Evolutionary conservation across 1,139 yeast genomes (phyloP).

Genomic region (Hemisphaericaspora xylofermentans): DNA sequence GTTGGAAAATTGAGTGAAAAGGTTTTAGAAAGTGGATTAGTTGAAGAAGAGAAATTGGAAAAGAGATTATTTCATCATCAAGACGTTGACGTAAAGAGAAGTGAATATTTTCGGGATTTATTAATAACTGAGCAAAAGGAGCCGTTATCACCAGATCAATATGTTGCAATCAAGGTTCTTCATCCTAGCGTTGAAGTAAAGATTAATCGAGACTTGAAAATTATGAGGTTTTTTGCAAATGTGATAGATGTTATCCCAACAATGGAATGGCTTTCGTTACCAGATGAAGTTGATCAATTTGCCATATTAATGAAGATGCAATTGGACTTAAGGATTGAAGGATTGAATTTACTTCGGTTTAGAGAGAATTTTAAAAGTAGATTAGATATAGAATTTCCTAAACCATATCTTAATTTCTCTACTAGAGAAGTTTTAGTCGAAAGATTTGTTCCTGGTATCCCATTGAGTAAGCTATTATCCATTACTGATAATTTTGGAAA

Average conservation of each 20-base stretch:
- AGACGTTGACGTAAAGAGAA: slow-evolving; percentile 11
- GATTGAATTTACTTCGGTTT: slow-evolving; percentile 72
- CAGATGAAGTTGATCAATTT: slow-evolving; percentile 91
- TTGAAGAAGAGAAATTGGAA: slow-evolving; percentile 22
- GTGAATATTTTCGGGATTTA: slow-evolving; percentile 34
- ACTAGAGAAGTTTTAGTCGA: slow-evolving; percentile 80
- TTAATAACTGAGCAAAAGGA: slow-evolving; percentile 38
- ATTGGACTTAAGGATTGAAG: slow-evolving; percentile 86
- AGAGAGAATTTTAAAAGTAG: slow-evolving; percentile 57
- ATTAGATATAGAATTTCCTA: slow-evolving; percentile 76
- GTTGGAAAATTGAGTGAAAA: slow-evolving; percentile 60
- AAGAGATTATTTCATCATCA: slow-evolving; percentile 12
- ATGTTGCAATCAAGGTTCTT: slow-evolving; percentile 87
- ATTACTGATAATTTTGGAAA: slow-evolving; percentile 45
- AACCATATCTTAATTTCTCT: slow-evolving; percentile 64
- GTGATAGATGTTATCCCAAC: slow-evolving; percentile 74
- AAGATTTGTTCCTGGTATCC: slow-evolving; percentile 78
- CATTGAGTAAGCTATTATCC: slow-evolving; percentile 67
- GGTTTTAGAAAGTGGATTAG: slow-evolving; percentile 37
- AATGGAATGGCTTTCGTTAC: slow-evolving; percentile 96
- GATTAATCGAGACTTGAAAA: slow-evolving; percentile 76
- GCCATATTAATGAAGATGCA: slow-evolving; percentile 83
- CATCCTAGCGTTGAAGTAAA: slow-evolving; percentile 80
- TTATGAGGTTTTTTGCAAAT: slow-evolving; percentile 79
- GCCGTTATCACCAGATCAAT: slow-evolving; percentile 42